phyloP scores from a whole-genome alignment of 164 flowering plant species.

The Kalanchoe fedtschenkoi region DNA sequence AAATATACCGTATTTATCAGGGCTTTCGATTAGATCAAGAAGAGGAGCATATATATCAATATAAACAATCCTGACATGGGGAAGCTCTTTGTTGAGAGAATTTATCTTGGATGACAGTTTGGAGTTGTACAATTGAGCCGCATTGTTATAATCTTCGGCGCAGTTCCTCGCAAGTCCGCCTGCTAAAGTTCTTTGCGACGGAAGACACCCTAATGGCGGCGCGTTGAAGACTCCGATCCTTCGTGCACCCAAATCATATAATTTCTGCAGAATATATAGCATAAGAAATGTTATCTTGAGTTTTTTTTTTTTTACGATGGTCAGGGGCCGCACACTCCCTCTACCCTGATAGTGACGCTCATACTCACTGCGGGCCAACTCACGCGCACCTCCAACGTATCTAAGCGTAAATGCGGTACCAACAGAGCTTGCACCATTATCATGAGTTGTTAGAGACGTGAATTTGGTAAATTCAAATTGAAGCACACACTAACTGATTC shows the following conservation, averaged over 20 bases:
- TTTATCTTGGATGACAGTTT: constrained; percentile 9
- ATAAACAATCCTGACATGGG: constrained; percentile 12
- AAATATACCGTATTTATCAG: constrained; percentile 16
- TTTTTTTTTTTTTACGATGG: too few species aligned
- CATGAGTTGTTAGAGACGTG: too few species aligned
- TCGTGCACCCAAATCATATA: constrained; percentile 20
- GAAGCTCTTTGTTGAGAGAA: constrained; percentile 5
- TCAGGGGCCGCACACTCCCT: too few species aligned
- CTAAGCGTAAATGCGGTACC: too few species aligned
- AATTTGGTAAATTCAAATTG: too few species aligned
- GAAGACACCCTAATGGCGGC: constrained; percentile 22
- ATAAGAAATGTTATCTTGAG: too few species aligned
- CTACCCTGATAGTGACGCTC: too few species aligned
- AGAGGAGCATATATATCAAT: constrained; percentile 19
- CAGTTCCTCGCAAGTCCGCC: constrained; percentile 15
- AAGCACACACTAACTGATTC: too few species aligned
- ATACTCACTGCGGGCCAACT: too few species aligned
- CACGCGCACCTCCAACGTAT: too few species aligned
- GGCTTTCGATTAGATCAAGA: constrained; percentile 20
- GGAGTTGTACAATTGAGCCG: constrained; percentile 14
- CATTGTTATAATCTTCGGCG: constrained; percentile 10
- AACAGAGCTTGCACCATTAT: too few species aligned
- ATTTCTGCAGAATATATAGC: constrained; percentile 16
- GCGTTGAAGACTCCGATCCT: constrained; percentile 12
- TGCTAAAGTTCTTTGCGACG: constrained; percentile 7